A percentile compares a stretch with the other conserved stretches of the same genome.
These are phyloP conservation scores for Boletellus ananiceps DNA, from an alignment of 768 basidiomycete genomes.

Conservation along the genomic window DNA sequence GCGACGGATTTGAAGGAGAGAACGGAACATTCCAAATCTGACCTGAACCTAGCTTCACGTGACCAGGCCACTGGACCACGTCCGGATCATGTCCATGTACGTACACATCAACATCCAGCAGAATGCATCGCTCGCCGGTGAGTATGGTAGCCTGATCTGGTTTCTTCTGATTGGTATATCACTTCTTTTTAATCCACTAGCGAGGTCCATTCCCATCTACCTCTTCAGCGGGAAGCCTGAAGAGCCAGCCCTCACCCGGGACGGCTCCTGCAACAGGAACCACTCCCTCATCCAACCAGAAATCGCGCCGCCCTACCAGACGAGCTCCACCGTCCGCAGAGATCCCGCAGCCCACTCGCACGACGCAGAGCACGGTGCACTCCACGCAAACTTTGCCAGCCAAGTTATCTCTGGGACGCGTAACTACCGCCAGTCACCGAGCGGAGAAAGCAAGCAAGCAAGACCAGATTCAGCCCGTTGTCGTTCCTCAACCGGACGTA, in stretches of 20 bases:
- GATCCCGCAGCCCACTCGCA: constrained; percentile 4
- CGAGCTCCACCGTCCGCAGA: constrained; percentile 13
- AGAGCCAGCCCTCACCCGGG: constrained; percentile 21
- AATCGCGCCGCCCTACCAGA: constrained; percentile 16
- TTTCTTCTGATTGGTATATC: background rate
- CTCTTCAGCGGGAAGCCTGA: constrained; percentile 18
- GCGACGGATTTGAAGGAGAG: too few relatives aligned
- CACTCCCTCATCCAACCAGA: background rate
- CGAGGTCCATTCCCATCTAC: constrained; percentile 11
- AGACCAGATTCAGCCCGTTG: constrained; percentile 5
- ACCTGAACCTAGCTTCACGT: constrained; percentile 15
- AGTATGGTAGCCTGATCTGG: background rate
- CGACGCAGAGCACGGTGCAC: constrained; percentile 4
- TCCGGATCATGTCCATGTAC: background rate
- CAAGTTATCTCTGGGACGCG: constrained; percentile 8
- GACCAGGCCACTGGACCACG: constrained; percentile 3
- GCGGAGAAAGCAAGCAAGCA: background rate
- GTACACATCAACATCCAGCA: background rate
- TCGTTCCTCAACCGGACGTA: constrained; percentile 5
- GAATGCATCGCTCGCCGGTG: constrained; percentile 19
- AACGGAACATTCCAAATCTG: too few relatives aligned
- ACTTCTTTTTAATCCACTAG: background rate
- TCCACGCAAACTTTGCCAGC: constrained; percentile 3
- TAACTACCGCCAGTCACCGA: background rate
- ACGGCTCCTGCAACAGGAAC: constrained; percentile 1